A percentile compares a stretch with the other conserved stretches of the same genome.
Conservation (phyloP, 768 basidiomycete genomes). For the Cystofilobasidium bisporidii region DNA sequence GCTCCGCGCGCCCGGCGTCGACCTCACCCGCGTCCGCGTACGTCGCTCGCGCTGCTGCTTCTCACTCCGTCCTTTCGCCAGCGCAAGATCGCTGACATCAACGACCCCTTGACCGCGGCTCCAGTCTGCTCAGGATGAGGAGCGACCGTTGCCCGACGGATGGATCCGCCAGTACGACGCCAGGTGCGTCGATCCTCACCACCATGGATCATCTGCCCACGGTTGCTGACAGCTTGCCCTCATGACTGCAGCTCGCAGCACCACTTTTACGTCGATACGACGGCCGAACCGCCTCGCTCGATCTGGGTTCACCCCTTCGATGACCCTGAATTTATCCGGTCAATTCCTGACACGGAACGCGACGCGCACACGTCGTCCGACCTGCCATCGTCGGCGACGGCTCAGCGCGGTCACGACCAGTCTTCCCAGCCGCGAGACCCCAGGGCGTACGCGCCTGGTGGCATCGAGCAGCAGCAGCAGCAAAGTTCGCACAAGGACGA, state of each 20-base stretch:
- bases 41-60: neutral
- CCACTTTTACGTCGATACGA: conserved; percentile 57
- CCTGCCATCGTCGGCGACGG: neutral
- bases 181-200: neutral
- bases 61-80: neutral
- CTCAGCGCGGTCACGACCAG: neutral
- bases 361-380: neutral
- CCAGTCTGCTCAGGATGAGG: conserved; percentile 28
- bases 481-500: conserved; percentile 17
- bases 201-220: too few species aligned
- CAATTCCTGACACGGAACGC: conserved; percentile 49
- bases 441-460: neutral
- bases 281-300: conserved; percentile 52
- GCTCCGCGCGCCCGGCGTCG: neutral
- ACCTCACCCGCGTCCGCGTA: neutral
- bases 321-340: conserved; percentile 54
- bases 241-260: conserved; percentile 34
- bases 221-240: neutral
- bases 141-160: conserved; percentile 46
- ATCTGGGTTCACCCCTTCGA: conserved; percentile 68
- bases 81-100: neutral
- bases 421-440: neutral
- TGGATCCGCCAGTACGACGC: conserved; percentile 51
- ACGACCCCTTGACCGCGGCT: neutral
- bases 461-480: neutral